A percentile compares a stretch with the other conserved stretches of the same genome.
These are phyloP conservation scores for Cladosporium sphaerospermum DNA, from an alignment of 2,329 filamentous ascomycete species.

Conservation along the genomic window DNA sequence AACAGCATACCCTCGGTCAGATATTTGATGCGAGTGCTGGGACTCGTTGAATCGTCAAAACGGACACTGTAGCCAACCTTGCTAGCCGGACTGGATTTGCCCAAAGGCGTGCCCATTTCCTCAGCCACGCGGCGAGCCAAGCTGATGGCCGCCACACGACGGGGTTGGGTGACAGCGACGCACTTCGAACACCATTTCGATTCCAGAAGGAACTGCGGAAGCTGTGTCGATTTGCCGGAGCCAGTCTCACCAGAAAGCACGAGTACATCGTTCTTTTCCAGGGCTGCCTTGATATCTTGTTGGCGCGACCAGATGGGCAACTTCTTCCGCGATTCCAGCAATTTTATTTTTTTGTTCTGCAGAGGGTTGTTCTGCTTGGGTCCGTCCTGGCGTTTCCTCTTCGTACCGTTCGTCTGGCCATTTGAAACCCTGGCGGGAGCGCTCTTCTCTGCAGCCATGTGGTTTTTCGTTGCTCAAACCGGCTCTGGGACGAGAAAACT, in stretches of 20 bases:
- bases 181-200: constrained; percentile 80
- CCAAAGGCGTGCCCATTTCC: constrained; percentile 66
- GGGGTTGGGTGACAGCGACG: constrained; percentile 90
- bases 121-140: constrained; percentile 81
- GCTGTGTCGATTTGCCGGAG: constrained; percentile 93
- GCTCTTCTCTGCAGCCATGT: not conserved
- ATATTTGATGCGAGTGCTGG: constrained; percentile 82
- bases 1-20: constrained; percentile 94
- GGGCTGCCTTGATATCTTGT: constrained; percentile 58
- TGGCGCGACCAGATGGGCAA: constrained; percentile 77
- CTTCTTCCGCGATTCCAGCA: constrained; percentile 47
- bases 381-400: constrained; percentile 15
- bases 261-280: constrained; percentile 63
- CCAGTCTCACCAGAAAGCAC: constrained; percentile 90
- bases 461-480: not conserved
- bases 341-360: constrained; percentile 21
- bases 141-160: constrained; percentile 87
- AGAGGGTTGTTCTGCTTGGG: constrained; percentile 12
- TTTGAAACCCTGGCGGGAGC: not conserved
- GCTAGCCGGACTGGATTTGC: constrained; percentile 51
- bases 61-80: constrained; percentile 89
- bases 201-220: constrained; percentile 78
- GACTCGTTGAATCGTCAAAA: constrained; percentile 82
- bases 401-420: constrained; percentile 11
- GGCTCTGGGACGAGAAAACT: constrained; percentile 5